Percentiles rank a stretch among this genome's conserved stretches.
phyloP scores from a whole-genome alignment of 1,139 yeast species.

The Geotrichum fermentans region DNA sequence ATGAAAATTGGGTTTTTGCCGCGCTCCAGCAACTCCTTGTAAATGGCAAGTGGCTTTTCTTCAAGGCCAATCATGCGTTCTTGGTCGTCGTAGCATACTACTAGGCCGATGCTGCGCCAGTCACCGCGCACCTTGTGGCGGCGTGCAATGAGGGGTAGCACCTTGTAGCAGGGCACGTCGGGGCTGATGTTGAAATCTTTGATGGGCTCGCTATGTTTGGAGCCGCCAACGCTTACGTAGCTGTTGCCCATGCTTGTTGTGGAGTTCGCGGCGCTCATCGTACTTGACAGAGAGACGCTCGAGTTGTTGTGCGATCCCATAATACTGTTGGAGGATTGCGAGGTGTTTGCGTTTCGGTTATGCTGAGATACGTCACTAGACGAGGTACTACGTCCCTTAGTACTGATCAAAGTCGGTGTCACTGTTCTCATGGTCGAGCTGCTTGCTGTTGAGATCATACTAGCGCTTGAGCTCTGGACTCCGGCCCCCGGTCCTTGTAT shows the following conservation, averaged over 20 bases:
- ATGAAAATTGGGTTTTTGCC: conserved; percentile 91
- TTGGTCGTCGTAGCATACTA: conserved; percentile 85
- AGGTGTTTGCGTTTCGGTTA: conserved; percentile 1
- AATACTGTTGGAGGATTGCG: background rate
- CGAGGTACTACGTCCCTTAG: background rate
- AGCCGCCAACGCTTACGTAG: conserved; percentile 3
- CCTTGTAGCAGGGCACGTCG: conserved; percentile 87
- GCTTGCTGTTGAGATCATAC: background rate
- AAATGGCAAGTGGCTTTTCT: conserved; percentile 85
- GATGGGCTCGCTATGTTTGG: conserved; percentile 16
- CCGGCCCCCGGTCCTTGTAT: background rate
- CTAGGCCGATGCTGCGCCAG: conserved; percentile 84
- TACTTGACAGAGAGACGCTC: background rate
- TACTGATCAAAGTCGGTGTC: conserved; percentile 2
- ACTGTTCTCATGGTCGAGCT: background rate
- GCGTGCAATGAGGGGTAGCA: conserved; percentile 83
- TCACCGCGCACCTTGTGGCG: conserved; percentile 78
- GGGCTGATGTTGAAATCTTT: conserved; percentile 21
- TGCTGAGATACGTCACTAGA: background rate
- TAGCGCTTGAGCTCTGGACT: background rate
- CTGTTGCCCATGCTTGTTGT: conserved; percentile 5
- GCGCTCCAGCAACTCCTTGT: conserved; percentile 77
- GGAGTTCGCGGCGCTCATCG: background rate
- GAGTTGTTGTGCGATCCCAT: background rate
- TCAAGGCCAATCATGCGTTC: conserved; percentile 79